Evolutionary conservation across 192 early-diverging fungal genomes (phyloP).

Genomic region (Chytriomyces hyalinus): DNA sequence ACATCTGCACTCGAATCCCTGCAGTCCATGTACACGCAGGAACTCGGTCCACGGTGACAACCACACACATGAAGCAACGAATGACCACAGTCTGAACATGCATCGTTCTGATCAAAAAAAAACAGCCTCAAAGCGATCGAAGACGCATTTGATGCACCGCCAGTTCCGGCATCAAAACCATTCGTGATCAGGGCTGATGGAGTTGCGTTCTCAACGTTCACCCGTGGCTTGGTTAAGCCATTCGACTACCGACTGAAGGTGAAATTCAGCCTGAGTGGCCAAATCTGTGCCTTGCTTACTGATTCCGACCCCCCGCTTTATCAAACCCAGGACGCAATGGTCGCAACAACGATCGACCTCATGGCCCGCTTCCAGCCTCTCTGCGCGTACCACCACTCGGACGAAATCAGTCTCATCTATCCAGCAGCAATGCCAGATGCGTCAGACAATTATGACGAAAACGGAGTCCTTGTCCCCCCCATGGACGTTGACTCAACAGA

Average conservation of each 20-base stretch:
- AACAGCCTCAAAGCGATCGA: conserved; percentile 28
- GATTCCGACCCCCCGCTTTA: too few species aligned
- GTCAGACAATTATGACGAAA: conserved; percentile 7
- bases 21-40: conserved; percentile 1
- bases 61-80: background rate
- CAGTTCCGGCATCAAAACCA: conserved; percentile 28
- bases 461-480: background rate
- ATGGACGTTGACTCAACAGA: conserved; percentile 9
- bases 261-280: background rate
- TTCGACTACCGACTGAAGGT: conserved; percentile 55
- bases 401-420: conserved; percentile 65
- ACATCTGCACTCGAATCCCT: conserved; percentile 8
- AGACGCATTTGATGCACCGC: background rate
- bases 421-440: conserved; percentile 34
- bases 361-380: conserved; percentile 49
- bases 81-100: background rate
- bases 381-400: conserved; percentile 53
- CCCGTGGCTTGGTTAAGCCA: conserved; percentile 54
- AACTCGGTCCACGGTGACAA: conserved; percentile 1
- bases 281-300: background rate
- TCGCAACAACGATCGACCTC: conserved; percentile 52
- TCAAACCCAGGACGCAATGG: conserved; percentile 39
- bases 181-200: conserved; percentile 61
- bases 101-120: background rate
- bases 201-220: conserved; percentile 57